Percentiles rank a stretch among this genome's conserved stretches.
Evolutionary conservation across 2,329 filamentous ascomycete species (phyloP).

Genomic region (Sclerotinia sclerotiorum): DNA sequence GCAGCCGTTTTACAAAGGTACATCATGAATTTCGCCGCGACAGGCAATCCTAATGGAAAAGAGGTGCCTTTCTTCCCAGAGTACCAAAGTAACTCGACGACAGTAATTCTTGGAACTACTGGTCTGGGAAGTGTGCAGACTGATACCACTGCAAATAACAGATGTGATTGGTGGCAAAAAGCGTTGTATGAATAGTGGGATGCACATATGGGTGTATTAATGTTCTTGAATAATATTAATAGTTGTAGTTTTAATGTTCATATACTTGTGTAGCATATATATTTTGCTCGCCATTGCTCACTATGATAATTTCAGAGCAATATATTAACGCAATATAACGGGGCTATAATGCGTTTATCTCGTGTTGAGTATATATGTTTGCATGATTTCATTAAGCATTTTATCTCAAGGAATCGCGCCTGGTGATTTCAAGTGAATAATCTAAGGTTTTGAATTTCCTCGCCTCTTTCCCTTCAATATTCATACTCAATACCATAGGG

Average conservation of each 20-base stretch:
- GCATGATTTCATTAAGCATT: background rate
- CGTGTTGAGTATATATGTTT: background rate
- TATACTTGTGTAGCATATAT: background rate
- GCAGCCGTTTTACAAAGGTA: slow-evolving; percentile 43
- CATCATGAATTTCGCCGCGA: slow-evolving; percentile 41
- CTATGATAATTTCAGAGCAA: background rate
- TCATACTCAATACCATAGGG: no score
- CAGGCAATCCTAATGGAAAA: slow-evolving; percentile 39
- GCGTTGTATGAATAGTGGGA: slow-evolving; percentile 26
- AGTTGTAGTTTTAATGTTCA: background rate
- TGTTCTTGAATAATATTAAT: background rate
- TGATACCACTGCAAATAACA: slow-evolving; percentile 37
- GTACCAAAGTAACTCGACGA: slow-evolving; percentile 30
- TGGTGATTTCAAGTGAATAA: background rate
- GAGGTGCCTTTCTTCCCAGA: slow-evolving; percentile 31
- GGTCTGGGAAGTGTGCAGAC: slow-evolving; percentile 26
- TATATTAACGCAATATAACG: background rate
- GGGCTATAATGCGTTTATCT: background rate
- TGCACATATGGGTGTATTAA: background rate
- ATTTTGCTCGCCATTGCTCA: background rate
- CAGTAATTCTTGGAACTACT: slow-evolving; percentile 26
- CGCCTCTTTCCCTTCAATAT: no score
- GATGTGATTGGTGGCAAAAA: slow-evolving; percentile 42
- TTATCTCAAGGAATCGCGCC: no score
- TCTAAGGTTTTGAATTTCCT: no score